These are phyloP conservation scores for Marchantia paleacea DNA, from an alignment of 225 moss, liverwort and hornwort species.

Conservation along the genomic window DNA sequence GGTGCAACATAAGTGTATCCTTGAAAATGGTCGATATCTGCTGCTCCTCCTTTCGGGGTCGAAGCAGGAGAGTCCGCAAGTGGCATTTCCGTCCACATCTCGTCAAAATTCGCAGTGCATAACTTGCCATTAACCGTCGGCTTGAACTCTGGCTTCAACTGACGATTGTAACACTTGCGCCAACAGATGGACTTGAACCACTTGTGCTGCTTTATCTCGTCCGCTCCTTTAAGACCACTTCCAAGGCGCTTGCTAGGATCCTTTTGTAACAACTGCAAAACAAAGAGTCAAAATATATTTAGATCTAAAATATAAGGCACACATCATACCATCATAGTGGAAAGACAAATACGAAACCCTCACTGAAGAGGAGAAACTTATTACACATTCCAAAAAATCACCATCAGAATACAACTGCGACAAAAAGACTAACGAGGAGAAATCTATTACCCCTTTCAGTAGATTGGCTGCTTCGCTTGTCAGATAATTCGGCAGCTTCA, in stretches of 20 bases:
- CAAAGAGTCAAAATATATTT: not conserved
- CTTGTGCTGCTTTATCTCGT: conserved; percentile 83
- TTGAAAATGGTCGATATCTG: conserved; percentile 60
- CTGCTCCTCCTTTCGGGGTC: conserved; percentile 75
- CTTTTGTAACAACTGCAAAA: conserved; percentile 74
- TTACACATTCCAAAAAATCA: not conserved
- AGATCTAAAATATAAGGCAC: not conserved
- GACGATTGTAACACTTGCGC: conserved; percentile 80
- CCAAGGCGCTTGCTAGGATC: conserved; percentile 89
- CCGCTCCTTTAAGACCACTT: conserved; percentile 65
- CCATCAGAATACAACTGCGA: conserved; percentile 10
- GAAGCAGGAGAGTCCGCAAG: conserved; percentile 84
- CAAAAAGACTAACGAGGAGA: too few species aligned
- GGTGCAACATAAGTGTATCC: conserved; percentile 91
- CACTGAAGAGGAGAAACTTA: not conserved
- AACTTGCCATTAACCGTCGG: conserved; percentile 82
- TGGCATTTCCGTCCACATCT: conserved; percentile 93
- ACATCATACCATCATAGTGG: not conserved
- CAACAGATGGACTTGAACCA: conserved; percentile 92
- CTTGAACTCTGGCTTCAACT: conserved; percentile 84
- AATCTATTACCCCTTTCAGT: conserved; percentile 68
- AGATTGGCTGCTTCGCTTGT: conserved; percentile 74
- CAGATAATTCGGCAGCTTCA: conserved; percentile 80
- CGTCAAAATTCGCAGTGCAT: conserved; percentile 96
- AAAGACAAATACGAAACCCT: not conserved